Evolutionary conservation across 73 alveolate species (phyloP), one percentile per base, ranked within the genome.

Genomic region (Paramecium octaurelia): DNA sequence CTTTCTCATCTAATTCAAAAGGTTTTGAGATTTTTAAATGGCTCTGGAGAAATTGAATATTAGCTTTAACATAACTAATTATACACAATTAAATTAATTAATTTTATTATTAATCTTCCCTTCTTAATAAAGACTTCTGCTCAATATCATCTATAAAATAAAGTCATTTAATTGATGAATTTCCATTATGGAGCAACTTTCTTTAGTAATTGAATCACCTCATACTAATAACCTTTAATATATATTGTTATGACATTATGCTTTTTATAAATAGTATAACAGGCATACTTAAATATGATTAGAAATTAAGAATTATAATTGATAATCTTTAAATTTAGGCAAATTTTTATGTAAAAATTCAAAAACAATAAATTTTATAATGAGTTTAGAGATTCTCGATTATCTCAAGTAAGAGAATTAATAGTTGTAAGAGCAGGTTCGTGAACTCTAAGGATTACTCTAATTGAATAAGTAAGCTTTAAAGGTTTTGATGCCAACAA

Each of bases 321-420:
- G 21, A 54, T 18, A 18, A 18, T 54, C 14, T 7, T 54, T 54
- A 12, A 54, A 54, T 54, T 18, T 54, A 54, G 18, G 69, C 69
- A 18, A 54, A 54, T 54, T 18, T 27, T n/a, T 16, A 6, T 18
- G 31, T 54, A 54, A 54, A 18, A 54, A n/a, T 54, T 54, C 14
- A 54, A 27, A 27, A 27, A 54, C 31, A 54, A 54, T 54, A 18
- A n/a, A 54, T 18, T 29, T 75, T 35, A 35, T 34, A 42, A 75
- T 35, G 60, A 75, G 60, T 38, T 35, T 42, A 75, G 88, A 75
- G 27, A 34, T 75, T 75, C 60, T 75, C 60, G 88, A 75, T 75
- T 75, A 75, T 75, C 60, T 75, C 68, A 75, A 80, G 29, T 6
- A 80, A 8, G 91, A 80, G 50, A 80, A 80, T 80, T 80, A 42